phyloP scores from a whole-genome alignment of 2,329 filamentous ascomycete genomes.

The Scolecobasidium constrictum region DNA sequence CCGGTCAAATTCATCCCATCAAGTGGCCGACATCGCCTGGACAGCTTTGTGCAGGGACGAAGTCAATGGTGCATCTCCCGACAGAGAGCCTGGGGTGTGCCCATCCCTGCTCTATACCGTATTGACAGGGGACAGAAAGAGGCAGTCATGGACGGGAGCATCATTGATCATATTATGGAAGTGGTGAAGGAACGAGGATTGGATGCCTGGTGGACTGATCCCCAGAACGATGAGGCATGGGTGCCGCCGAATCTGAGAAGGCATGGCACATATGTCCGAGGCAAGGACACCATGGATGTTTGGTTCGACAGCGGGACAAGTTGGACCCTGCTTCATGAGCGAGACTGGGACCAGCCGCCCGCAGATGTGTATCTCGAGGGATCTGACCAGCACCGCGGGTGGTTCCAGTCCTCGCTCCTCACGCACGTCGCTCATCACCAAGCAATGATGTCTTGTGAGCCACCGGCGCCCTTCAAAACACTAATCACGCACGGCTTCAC shows the following conservation, averaged over 20 bases:
- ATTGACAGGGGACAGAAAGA: constrained; percentile 46
- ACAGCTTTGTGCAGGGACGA: constrained; percentile 76
- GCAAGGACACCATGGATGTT: constrained; percentile 95
- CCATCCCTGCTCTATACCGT: constrained; percentile 83
- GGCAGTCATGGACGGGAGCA: constrained; percentile 68
- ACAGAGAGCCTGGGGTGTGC: constrained; percentile 91
- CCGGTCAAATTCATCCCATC: constrained; percentile 70
- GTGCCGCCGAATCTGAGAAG: constrained; percentile 50
- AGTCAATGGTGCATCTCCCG: constrained; percentile 98
- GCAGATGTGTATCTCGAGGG: constrained; percentile 92
- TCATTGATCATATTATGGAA: constrained; percentile 73
- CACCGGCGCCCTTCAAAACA: constrained; percentile 64
- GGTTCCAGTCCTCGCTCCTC: constrained; percentile 94
- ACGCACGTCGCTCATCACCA: constrained; percentile 62
- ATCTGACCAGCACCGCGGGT: constrained; percentile 90
- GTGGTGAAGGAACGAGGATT: constrained; percentile 67
- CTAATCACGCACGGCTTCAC: constrained; percentile 96
- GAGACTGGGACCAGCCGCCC: constrained; percentile 25
- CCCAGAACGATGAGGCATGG: constrained; percentile 65
- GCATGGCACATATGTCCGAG: constrained; percentile 53
- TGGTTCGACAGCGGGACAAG: constrained; percentile 98
- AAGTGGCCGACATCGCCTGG: constrained; percentile 60
- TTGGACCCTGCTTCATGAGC: constrained; percentile 49
- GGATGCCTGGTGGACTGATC: constrained; percentile 93
- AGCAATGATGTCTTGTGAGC: constrained; percentile 9